Evolutionary conservation across 2,329 filamentous ascomycete species (phyloP), one percentile per base, ranked within the genome.

Genomic region (Fusarium sp.): DNA sequence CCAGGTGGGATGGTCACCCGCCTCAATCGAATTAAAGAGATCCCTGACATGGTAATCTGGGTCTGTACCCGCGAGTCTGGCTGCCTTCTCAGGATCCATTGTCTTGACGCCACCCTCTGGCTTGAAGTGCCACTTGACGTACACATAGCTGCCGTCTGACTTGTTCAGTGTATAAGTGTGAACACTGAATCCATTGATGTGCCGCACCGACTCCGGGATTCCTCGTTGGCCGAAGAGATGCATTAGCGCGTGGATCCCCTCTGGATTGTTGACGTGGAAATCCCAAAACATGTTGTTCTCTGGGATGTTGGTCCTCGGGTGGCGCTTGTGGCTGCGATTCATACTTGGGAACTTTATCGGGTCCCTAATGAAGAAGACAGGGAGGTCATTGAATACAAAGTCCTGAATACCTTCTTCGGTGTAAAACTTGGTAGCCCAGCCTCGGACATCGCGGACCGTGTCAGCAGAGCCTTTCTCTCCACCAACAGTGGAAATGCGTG

Each of bases 391-490:
- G 27, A 71, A 76, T 2, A 77, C 75, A 60, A 76, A 75, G n/a
- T 77, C 75, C 29, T 75, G 74, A 13, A 75, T 62, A 4, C 75
- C 75, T 1, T 77, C 75, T 29, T 76, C 71, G 0, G 75, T 77
- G 27, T 75, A 74, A 16, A 77, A 69, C 56, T 77, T 77, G 8
- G 71, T 72, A 0, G 18, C 90, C 88, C 75, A 92, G 0, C 90
- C 90, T 59, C 90, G 88, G 0, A 91, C 88, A 79, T 92, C 90
- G 20, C 90, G 85, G 4, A 87, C 88, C 0, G 88, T 88, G 67
- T 92, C 90, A 8, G 87, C 84, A 59, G 88, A 90, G 8, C 90
- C 90, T 9, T 87, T 83, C 46, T 86, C 88, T 3, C 89, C 89
- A 18, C 88, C 87, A 8, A 93, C 91, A 3, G 65, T 67, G 0